Base-by-base conservation (phyloP, 495 filamentous ascomycete genomes). In the Cryomyces antarcticus region DNA sequence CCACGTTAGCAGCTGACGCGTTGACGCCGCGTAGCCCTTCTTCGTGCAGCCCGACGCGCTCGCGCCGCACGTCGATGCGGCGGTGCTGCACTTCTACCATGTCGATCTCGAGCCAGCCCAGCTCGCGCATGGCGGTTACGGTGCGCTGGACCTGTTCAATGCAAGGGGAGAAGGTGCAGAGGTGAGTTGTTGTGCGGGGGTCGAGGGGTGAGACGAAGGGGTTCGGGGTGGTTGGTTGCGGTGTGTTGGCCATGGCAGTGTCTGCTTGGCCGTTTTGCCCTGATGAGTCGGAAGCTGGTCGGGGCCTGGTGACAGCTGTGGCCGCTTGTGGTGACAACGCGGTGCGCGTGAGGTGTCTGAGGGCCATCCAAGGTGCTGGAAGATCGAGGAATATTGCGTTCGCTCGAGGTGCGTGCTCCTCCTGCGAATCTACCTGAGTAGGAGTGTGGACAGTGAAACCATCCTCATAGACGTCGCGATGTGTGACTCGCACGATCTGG, bases 141-240 rank as follows among this genome's bases (percentile, higher is more conserved):
- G 92, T 95, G 33, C 73, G 70, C 30, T 79, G 79, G 6, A 87
- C 87, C 59, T 97, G 89, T 61, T 97, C 89, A 52, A 97, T 86
- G 57, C 89, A 97, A 0, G 89, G 89, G 6, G 79, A 86, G 64
- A 97, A 97, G 3, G 87, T 88, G 61, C 89, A 97, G 46, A 97
- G 63, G 46, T 84, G 69, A 13, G 73, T 71, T 2, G 82, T 62
- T 28, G 68, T 61, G 5, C 64, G 64, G 0, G 80, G 74, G 47
- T 85, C 74, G 4, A 97, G 68, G 0, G 84, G 75, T 0, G 82
- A 82, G 45, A 44, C 38, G 5, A 40, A 39, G 35, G 43, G 34
- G 37, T 46, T 38, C 5, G n/a, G 17, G 12, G 30, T n/a, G 28
- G 36, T 36, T 36, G 41, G 43, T 4, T 9, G 46, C 4, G 33